These are phyloP conservation scores for Boletus vinaceobasis DNA, from an alignment of 768 basidiomycete genomes.

Conservation along the genomic window DNA sequence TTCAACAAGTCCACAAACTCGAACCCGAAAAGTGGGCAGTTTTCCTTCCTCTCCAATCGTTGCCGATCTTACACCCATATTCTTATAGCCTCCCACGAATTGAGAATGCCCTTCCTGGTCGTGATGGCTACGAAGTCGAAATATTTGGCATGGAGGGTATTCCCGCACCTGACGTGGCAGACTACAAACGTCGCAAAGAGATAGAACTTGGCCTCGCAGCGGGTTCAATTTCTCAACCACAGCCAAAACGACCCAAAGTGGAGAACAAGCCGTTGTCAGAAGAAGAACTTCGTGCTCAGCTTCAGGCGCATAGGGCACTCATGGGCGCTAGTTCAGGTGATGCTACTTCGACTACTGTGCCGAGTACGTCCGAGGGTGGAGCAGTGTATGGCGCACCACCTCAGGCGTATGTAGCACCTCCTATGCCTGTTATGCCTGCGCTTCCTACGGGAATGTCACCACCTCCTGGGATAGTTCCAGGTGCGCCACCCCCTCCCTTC, in stretches of 20 bases:
- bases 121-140: slow-evolving; percentile 97
- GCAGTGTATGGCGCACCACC: slow-evolving; percentile 74
- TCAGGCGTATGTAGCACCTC: slow-evolving; percentile 57
- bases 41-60: neutral
- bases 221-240: slow-evolving; percentile 78
- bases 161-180: slow-evolving; percentile 88
- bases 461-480: slow-evolving; percentile 40
- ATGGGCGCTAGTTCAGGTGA: slow-evolving; percentile 63
- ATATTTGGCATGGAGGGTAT: slow-evolving; percentile 99
- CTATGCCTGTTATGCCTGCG: slow-evolving; percentile 30
- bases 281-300: slow-evolving; percentile 78
- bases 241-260: slow-evolving; percentile 74
- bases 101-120: slow-evolving; percentile 92
- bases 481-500: slow-evolving; percentile 42
- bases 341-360: slow-evolving; percentile 30
- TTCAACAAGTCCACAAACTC: slow-evolving; percentile 99
- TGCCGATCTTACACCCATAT: slow-evolving; percentile 10
- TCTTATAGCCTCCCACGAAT: slow-evolving; percentile 72
- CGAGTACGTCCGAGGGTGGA: slow-evolving; percentile 38
- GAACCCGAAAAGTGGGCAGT: slow-evolving; percentile 70
- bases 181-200: slow-evolving; percentile 94
- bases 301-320: slow-evolving; percentile 86
- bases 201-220: slow-evolving; percentile 85
- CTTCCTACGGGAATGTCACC: slow-evolving; percentile 33
- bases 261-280: slow-evolving; percentile 77